Evolutionary conservation across 768 basidiomycete genomes (phyloP).

Genomic region (Trametes gibbosa): DNA sequence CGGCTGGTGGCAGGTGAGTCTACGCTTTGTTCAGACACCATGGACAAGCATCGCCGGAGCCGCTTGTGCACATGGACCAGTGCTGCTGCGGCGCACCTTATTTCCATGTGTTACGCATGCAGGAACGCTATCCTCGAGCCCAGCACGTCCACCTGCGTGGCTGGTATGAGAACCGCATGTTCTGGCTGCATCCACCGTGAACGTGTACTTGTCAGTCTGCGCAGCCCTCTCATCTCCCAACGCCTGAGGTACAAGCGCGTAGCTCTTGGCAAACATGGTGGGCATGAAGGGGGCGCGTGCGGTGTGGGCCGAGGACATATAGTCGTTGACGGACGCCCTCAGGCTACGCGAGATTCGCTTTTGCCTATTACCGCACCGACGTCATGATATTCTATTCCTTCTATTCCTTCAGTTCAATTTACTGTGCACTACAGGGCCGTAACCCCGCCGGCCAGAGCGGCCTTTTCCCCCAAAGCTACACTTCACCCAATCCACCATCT

Average conservation of each 20-base stretch:
- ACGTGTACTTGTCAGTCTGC: background rate
- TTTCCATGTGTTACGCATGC: background rate
- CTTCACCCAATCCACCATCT: slow-evolving; percentile 54
- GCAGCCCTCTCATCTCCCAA: background rate
- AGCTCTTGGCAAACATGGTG: background rate
- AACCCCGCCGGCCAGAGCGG: slow-evolving; percentile 82
- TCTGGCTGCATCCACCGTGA: background rate
- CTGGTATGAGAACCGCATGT: background rate
- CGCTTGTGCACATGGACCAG: background rate
- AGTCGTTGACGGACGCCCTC: background rate
- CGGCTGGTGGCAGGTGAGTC: slow-evolving; percentile 89
- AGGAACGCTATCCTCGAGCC: background rate
- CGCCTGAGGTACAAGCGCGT: background rate
- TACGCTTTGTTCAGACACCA: background rate
- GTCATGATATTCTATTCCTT: slow-evolving; percentile 10
- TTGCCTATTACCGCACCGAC: slow-evolving; percentile 10
- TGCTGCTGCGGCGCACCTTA: background rate
- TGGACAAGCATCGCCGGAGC: background rate
- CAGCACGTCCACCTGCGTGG: background rate
- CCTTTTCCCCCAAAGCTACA: slow-evolving; percentile 89
- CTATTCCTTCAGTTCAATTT: slow-evolving; percentile 20
- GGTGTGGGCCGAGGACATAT: slow-evolving; percentile 1
- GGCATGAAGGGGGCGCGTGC: background rate
- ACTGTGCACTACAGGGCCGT: slow-evolving; percentile 58
- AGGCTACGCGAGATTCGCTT: background rate